Evolutionary conservation across 2,329 filamentous ascomycete species (phyloP), one percentile per base, ranked within the genome.

Genomic region (Cladobotryum mycophilum): DNA sequence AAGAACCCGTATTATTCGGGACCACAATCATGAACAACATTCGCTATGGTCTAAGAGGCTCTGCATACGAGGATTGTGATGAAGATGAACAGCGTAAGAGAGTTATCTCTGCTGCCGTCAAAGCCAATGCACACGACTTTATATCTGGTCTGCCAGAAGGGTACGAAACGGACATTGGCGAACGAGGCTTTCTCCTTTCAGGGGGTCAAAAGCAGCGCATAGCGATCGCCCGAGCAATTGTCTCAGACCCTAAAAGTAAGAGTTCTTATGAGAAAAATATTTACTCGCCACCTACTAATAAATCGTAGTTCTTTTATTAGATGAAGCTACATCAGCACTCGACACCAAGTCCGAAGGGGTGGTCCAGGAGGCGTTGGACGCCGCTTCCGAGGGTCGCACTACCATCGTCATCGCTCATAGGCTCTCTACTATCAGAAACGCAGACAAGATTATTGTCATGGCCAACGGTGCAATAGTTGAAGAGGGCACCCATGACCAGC

Each of bases 141-240:
- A 85, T 99, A 58, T 80, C 75, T 4, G 70, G 77, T 11, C 78
- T 97, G 1, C 90, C 92, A 0, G 86, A 96, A 59, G 87, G 88
- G 1, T 97, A 97, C 61, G 81, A 96, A 57, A 97, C 93, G 0
- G 84, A 95, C 57, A 92, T 97, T 15, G 93, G 93, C 51, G 89
- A 96, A 68, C 85, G 91, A 55, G 93, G 92, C 13, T 95, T 96
- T 65, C 72, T 96, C 47, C 76, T 99, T 7, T 95, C 89, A 49
- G 93, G 92, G 66, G 93, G 92, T 35, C 93, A 99, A 69, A 96
- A 96, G 68, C 92, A 97, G 70, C 88, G 92, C 60, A 93, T 97
- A 62, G 90, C 91, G 12, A 96, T 96, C 67, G 90, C 91, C 8
- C 79, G 90, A 62, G 91, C 91, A 35, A 81, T 96, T 51, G 89